Evolutionary conservation across 148 eudicot species (phyloP), one percentile per base, ranked within the genome.

Genomic region (Talinum fruticosum): DNA sequence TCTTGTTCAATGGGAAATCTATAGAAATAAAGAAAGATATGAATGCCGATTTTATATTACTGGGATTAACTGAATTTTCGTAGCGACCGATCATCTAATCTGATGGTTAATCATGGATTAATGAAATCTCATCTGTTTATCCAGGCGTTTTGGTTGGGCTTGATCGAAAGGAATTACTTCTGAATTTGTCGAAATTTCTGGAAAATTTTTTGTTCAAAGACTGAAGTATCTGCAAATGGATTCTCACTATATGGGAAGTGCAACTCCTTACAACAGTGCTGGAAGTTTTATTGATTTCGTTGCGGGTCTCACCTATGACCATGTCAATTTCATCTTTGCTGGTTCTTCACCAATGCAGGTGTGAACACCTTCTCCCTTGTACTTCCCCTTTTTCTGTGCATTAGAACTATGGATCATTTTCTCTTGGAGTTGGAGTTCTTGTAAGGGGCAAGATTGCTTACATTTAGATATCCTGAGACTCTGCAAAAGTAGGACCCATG

Each of bases 281-380:
- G 93, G 96, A 82, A 91, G 94, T 80, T 92, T 88, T 72, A 87
- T 94, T 83, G 94, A 94, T 83, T 95, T 91, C 83, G 92, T 95
- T 51, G 99, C 93, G 73, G 94, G 99, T 62, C 86, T 95, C 81
- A 90, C 99, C 2, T 95, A 89, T 75, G 97, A 95, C 74, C 97
- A 95, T 85, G 90, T 90, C 30, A 95, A 95, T 88, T 95, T 86
- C 91, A 93, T 95, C 73, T 95, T 95, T 80, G 84, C 97, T 14
- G 97, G 95, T 47, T 78, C 90, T 66, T 79, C 86, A 53, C 84
- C 86, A 72, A 76, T 87, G 59, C 93, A 92, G 98, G 98, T 94
- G 84, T 59, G 26, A 36, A 67, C 0, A 36, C 24, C n/a, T 26
- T 66, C 70, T 35, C 28, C 29, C 35, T 59, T 24, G 13, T 51